phyloP scores from a whole-genome alignment of 768 basidiomycete species.

The Harrya chromipes region DNA sequence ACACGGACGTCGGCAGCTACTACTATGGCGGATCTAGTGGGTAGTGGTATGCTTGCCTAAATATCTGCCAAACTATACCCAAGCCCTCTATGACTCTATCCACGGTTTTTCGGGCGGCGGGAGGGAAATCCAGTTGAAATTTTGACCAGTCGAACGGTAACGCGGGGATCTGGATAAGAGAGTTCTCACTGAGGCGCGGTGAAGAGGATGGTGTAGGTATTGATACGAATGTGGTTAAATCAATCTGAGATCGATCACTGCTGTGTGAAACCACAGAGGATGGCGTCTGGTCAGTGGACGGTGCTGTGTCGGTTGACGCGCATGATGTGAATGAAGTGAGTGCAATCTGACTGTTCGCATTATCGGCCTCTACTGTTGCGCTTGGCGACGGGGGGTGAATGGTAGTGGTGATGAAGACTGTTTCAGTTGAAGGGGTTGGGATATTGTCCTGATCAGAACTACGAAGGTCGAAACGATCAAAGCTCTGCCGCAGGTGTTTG shows the following conservation, averaged over 20 bases:
- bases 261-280: conserved; percentile 4
- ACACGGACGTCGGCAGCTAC: conserved; percentile 2
- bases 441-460: conserved; percentile 6
- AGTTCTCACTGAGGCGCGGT: conserved; percentile 11
- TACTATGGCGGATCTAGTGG: conserved; percentile 34
- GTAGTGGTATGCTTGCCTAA: conserved; percentile 33
- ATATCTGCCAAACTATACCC: conserved; percentile 28
- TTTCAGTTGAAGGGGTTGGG: conserved; percentile 14
- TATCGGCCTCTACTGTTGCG: not conserved
- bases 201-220: conserved; percentile 14
- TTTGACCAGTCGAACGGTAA: conserved; percentile 30
- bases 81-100: conserved; percentile 29
- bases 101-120: conserved; percentile 18
- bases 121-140: conserved; percentile 25
- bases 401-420: conserved; percentile 32
- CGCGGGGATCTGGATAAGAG: conserved; percentile 17
- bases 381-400: conserved; percentile 13
- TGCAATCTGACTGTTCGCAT: conserved; percentile 3
- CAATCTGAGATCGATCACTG: conserved; percentile 12
- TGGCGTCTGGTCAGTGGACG: conserved; percentile 3
- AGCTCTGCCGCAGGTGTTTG: conserved; percentile 22
- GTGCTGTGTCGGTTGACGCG: conserved; percentile 8
- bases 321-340: conserved; percentile 2
- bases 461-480: conserved; percentile 19
- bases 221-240: conserved; percentile 7